Evolutionary conservation across 441 rosid species (phyloP), one percentile per base, ranked within the genome.

Genomic region (Dalechampia spathulata): DNA sequence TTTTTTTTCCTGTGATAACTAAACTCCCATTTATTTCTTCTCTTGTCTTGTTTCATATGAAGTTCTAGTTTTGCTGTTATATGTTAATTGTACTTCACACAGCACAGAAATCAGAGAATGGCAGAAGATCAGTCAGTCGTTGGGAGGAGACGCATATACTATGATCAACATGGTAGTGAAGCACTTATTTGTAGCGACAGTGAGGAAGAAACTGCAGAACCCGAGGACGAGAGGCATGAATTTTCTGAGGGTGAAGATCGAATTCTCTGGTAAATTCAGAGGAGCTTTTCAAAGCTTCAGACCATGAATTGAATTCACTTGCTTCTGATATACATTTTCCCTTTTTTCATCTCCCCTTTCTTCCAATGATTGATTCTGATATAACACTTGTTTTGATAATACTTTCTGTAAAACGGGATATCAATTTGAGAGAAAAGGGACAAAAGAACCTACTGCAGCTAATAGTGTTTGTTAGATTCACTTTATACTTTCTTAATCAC

Each of bases 51-150:
- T 47, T 68, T 58, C 16, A 52, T 43, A 55, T 55, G 41, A n/a
- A 52, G 53, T 43, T 65, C 42, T 73, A 36, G 20, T 58, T 62
- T 64, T 66, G 59, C 64, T 60, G 43, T 57, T 65, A 64, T 48
- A 70, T 67, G 69, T 72, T 44, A 74, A 66, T 63, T 62, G 51
- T 68, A 63, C 63, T 40, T 70, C 64, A 55, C 70, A 30, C 74
- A 66, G 79, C 69, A 69, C 88, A 91, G 98, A 57, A 88, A 84
- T 72, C 85, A 80, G 73, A 71, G 88, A 74, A 86, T 91, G 98
- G 81, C 79, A 41, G 83, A 88, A 62, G 87, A 75, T 60, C 96
- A 84, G 62, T 84, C 96, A 49, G 93, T 88, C 55, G 77, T 84
- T 76, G 95, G 96, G 62, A 80, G 91, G 72, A 83, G 82, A 71